These are phyloP conservation scores for Neolentinus lepideus DNA, from an alignment of 1,284 basidiomycete genomes.

Conservation along the genomic window DNA sequence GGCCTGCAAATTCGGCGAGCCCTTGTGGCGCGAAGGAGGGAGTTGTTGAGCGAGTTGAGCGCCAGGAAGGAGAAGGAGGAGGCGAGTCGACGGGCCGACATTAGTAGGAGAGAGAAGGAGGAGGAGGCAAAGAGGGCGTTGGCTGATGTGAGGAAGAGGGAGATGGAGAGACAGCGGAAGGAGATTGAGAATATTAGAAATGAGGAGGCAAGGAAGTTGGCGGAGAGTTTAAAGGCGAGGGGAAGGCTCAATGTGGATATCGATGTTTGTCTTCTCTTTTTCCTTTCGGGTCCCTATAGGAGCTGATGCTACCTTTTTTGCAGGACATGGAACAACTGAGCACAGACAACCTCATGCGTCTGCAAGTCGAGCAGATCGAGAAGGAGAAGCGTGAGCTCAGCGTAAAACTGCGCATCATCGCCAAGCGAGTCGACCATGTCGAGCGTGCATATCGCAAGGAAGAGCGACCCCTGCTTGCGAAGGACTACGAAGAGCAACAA, in stretches of 20 bases:
- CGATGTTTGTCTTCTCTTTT: slow-evolving; percentile 41
- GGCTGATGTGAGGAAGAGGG: slow-evolving; percentile 68
- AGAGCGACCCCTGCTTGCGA: slow-evolving; percentile 79
- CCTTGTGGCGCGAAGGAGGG: slow-evolving; percentile 82
- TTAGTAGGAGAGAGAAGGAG: slow-evolving; percentile 64
- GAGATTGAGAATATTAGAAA: slow-evolving; percentile 81
- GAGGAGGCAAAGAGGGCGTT: slow-evolving; percentile 60
- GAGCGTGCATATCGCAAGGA: slow-evolving; percentile 96
- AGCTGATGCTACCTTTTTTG: slow-evolving; percentile 6
- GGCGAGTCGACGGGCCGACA: slow-evolving; percentile 72
- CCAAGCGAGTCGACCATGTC: slow-evolving; percentile 92
- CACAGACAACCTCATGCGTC: slow-evolving; percentile 82
- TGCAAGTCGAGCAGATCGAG: slow-evolving; percentile 93
- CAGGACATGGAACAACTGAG: slow-evolving; percentile 83
- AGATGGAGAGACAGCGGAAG: slow-evolving; percentile 72
- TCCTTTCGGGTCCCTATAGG: slow-evolving; percentile 1
- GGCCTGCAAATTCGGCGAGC: slow-evolving; percentile 72
- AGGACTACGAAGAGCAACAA: slow-evolving; percentile 90
- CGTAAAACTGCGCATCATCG: slow-evolving; percentile 78
- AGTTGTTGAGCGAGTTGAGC: slow-evolving; percentile 82
- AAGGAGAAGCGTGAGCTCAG: slow-evolving; percentile 93
- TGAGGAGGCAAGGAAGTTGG: slow-evolving; percentile 88
- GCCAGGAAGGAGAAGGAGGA: slow-evolving; percentile 91
- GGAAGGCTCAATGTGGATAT: slow-evolving; percentile 84
- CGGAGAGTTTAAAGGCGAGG: slow-evolving; percentile 80